Evolutionary conservation across 345 rosid genomes (phyloP).

Genomic region (Eucalyptus fibrosa): DNA sequence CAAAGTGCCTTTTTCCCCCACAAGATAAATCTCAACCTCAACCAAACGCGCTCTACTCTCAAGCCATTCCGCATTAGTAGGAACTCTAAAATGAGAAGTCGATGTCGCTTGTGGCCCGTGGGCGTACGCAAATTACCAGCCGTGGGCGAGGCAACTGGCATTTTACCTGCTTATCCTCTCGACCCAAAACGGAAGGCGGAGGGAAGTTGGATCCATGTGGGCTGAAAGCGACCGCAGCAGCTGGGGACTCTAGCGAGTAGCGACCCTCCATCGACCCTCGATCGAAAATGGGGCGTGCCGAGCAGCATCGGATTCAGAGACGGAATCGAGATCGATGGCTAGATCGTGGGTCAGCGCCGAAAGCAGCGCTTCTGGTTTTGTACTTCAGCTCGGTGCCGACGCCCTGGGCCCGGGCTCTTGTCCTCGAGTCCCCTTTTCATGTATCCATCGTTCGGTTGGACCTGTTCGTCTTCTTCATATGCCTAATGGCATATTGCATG

Average conservation of each 20-base stretch:
- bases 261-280: neutral
- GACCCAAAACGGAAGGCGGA: neutral
- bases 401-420: neutral
- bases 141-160: neutral
- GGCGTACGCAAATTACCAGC: neutral
- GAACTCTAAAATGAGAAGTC: neutral
- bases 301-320: neutral
- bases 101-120: neutral
- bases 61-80: neutral
- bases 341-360: neutral
- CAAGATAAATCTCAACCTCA: neutral
- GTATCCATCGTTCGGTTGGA: neutral
- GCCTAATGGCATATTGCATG: neutral
- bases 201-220: neutral
- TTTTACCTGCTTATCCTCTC: neutral
- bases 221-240: neutral
- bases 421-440: neutral
- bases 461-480: neutral
- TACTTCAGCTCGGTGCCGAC: neutral
- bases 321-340: neutral
- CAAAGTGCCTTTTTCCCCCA: neutral
- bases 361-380: neutral
- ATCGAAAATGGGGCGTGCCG: neutral
- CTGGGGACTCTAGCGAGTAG: neutral
- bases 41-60: neutral